Conservation (phyloP, 1,284 basidiomycete genomes). For the Cerioporus squamosus region DNA sequence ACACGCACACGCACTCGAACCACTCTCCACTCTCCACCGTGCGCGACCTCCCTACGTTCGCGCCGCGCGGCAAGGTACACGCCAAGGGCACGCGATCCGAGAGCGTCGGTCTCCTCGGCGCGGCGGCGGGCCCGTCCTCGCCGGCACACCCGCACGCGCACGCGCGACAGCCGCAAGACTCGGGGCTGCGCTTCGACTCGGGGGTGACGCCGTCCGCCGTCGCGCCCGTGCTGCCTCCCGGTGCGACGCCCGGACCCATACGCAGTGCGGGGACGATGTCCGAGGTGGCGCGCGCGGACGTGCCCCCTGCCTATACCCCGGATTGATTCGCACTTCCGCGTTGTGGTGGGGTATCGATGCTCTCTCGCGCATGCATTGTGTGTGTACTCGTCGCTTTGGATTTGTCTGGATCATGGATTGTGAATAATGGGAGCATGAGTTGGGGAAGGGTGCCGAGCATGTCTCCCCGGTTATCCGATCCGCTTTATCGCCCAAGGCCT, state of each 20-base stretch:
- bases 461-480: no score
- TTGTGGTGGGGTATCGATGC: no score
- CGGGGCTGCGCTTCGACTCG: conserved; percentile 15
- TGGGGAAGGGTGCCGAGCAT: no score
- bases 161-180: conserved; percentile 1
- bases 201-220: conserved; percentile 17
- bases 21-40: conserved; percentile 1
- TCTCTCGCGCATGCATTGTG: no score
- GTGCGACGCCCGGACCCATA: neutral
- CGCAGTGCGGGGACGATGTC: conserved; percentile 10
- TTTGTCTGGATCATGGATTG: no score
- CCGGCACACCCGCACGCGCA: neutral
- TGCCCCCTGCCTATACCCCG: conserved; percentile 18
- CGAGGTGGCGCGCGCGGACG: conserved; percentile 17
- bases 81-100: neutral
- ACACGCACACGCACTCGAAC: neutral
- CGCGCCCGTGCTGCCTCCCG: conserved; percentile 11
- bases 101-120: no score
- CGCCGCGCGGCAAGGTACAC: neutral
- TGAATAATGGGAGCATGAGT: no score
- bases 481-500: no score
- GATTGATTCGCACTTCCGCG: neutral
- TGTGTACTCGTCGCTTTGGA: no score
- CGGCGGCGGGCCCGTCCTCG: neutral
- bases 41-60: conserved; percentile 1